phyloP scores from a whole-genome alignment of 2,329 filamentous ascomycete genomes.

The Sphaceloma murrayae region DNA sequence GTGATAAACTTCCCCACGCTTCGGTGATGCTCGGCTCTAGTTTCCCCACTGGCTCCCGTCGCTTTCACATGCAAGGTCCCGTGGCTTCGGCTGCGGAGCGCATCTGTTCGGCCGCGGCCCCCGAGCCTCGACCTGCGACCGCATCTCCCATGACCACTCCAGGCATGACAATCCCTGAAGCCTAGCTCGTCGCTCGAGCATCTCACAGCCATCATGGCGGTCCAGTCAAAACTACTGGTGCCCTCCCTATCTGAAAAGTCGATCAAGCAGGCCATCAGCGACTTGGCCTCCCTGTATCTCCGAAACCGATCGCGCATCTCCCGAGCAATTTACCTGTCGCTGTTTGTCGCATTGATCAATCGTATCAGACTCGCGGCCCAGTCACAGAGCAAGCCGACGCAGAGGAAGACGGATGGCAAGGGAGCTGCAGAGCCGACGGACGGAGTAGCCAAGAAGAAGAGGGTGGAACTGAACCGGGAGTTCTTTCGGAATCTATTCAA shows the following conservation, averaged over 20 bases:
- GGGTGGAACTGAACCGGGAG: slow-evolving; percentile 86
- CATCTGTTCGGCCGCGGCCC: too few species aligned
- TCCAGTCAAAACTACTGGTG: slow-evolving; percentile 58
- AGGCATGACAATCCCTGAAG: background rate
- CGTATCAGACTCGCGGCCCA: slow-evolving; percentile 68
- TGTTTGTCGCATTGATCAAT: slow-evolving; percentile 71
- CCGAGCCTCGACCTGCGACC: too few species aligned
- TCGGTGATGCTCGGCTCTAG: too few species aligned
- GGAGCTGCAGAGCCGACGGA: slow-evolving; percentile 17
- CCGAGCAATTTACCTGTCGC: slow-evolving; percentile 69
- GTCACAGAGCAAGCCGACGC: slow-evolving; percentile 53
- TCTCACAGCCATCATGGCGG: slow-evolving; percentile 48
- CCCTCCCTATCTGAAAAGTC: slow-evolving; percentile 51
- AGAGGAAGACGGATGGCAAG: slow-evolving; percentile 34
- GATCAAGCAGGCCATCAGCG: slow-evolving; percentile 54
- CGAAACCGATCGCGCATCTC: slow-evolving; percentile 73
- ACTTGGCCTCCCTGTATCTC: slow-evolving; percentile 64
- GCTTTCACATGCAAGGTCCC: too few species aligned
- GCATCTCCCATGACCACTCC: too few species aligned
- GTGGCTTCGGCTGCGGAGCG: too few species aligned
- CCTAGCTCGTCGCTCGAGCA: background rate
- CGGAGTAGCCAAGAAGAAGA: slow-evolving; percentile 47
- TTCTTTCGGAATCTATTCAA: slow-evolving; percentile 69
- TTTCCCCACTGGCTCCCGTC: too few species aligned
- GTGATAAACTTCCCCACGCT: too few species aligned